These are phyloP conservation scores for Hydnomerulius pinastri DNA, from an alignment of 768 basidiomycete species.

Conservation along the genomic window DNA sequence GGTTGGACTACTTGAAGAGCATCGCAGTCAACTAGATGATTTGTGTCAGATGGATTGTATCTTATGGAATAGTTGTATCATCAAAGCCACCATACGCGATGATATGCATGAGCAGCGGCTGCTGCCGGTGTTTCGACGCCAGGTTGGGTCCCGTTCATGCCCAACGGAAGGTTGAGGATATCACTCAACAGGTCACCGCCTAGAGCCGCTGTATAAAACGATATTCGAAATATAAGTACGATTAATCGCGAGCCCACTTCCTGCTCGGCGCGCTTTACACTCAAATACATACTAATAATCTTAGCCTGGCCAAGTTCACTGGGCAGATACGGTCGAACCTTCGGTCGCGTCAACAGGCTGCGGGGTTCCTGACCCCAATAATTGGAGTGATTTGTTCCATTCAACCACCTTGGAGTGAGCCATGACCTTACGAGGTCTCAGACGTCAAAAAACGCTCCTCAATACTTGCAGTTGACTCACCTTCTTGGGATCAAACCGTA, in stretches of 20 bases:
- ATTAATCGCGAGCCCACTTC: not conserved
- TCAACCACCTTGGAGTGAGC: constrained; percentile 46
- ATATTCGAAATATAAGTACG: not conserved
- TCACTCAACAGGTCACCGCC: too few relatives aligned
- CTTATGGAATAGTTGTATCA: not conserved
- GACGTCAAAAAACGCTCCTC: not conserved
- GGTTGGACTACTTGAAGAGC: constrained; percentile 59
- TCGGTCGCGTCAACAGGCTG: not conserved
- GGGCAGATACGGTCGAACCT: not conserved
- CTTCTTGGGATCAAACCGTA: constrained; percentile 54
- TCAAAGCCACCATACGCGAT: not conserved
- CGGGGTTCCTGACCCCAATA: not conserved
- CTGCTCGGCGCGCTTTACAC: not conserved
- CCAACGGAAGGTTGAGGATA: too few relatives aligned
- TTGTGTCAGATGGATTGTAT: not conserved
- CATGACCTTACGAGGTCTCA: constrained; percentile 33
- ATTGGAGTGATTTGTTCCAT: constrained; percentile 38
- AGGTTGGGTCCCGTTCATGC: too few relatives aligned
- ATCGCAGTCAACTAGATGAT: constrained; percentile 38
- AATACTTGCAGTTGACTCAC: constrained; percentile 24
- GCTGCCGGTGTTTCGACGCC: too few relatives aligned
- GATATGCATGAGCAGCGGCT: too few relatives aligned
- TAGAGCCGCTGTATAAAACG: too few relatives aligned
- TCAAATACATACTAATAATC: constrained; percentile 14
- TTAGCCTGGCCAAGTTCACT: not conserved